These are phyloP conservation scores for Fusarium sterilihyphosum DNA, from an alignment of 2,329 filamentous ascomycete genomes.

Conservation along the genomic window DNA sequence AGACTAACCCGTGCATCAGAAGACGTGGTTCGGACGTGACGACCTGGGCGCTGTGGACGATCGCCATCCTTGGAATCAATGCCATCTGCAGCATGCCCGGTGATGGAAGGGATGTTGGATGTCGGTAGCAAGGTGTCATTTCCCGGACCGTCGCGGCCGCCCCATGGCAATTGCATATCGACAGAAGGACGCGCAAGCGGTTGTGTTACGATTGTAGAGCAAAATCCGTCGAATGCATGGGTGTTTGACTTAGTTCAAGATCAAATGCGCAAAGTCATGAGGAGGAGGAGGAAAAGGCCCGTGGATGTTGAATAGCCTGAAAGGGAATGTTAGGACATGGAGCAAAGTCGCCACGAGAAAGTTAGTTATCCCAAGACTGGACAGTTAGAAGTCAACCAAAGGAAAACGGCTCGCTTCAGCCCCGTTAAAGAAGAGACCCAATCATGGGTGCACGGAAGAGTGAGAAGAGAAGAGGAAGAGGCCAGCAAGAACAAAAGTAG, in stretches of 20 bases:
- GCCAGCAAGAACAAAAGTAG: slow-evolving; percentile 28
- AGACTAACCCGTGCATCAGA: slow-evolving; percentile 63
- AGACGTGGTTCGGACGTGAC: slow-evolving; percentile 61
- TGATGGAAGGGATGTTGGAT: slow-evolving; percentile 48
- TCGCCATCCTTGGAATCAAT: slow-evolving; percentile 42
- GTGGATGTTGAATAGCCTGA: slow-evolving; percentile 1
- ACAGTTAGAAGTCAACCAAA: slow-evolving; percentile 19
- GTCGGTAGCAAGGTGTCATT: slow-evolving; percentile 49
- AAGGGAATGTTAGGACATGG: slow-evolving; percentile 29
- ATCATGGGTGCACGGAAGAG: slow-evolving; percentile 24
- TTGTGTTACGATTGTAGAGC: slow-evolving; percentile 29
- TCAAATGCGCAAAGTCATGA: slow-evolving; percentile 40
- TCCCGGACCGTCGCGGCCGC: slow-evolving; percentile 46
- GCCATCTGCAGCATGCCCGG: slow-evolving; percentile 41
- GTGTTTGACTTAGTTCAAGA: slow-evolving; percentile 22
- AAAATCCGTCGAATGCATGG: slow-evolving; percentile 36
- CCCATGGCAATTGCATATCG: slow-evolving; percentile 53
- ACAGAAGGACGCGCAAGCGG: slow-evolving; percentile 27
- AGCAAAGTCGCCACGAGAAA: slow-evolving; percentile 23
- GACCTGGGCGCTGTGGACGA: slow-evolving; percentile 42
- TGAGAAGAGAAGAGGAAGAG: slow-evolving; percentile 26
- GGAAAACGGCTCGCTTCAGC: slow-evolving; percentile 22
- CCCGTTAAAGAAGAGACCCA: slow-evolving; percentile 1
- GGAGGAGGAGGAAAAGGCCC: slow-evolving; percentile 20
- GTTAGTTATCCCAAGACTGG: slow-evolving; percentile 1